Percentiles rank a stretch among this genome's conserved stretches.
phyloP scores from a whole-genome alignment of 768 basidiomycete genomes.

The Collybiopsis luxurians region DNA sequence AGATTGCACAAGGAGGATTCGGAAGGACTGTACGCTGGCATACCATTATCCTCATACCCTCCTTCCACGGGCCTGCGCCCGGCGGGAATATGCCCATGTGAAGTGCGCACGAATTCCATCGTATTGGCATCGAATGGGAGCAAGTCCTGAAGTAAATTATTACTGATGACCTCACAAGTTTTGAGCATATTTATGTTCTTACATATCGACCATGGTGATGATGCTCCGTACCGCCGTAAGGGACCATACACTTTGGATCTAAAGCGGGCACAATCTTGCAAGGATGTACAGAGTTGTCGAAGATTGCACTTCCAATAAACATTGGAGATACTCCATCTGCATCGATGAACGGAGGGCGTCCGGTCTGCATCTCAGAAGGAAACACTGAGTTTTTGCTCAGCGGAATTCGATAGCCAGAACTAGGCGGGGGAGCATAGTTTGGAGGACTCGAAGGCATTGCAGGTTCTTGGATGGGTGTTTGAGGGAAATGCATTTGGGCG shows the following conservation, averaged over 20 bases:
- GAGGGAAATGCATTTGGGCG: not conserved
- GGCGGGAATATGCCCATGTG: slow-evolving; percentile 55
- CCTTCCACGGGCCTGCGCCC: slow-evolving; percentile 61
- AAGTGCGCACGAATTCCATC: slow-evolving; percentile 75
- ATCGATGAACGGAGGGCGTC: slow-evolving; percentile 54
- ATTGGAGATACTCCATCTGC: slow-evolving; percentile 54
- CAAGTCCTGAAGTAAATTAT: slow-evolving; percentile 39
- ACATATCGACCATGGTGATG: slow-evolving; percentile 59
- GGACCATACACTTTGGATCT: slow-evolving; percentile 48
- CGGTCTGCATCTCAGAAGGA: slow-evolving; percentile 43
- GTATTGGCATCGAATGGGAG: slow-evolving; percentile 62
- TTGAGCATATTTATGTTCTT: not conserved
- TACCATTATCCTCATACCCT: slow-evolving; percentile 66
- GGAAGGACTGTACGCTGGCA: not conserved
- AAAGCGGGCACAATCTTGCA: slow-evolving; percentile 75
- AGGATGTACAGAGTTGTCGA: slow-evolving; percentile 69
- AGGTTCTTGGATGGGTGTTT: not conserved
- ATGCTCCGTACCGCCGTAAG: slow-evolving; percentile 62
- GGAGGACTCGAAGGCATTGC: not conserved
- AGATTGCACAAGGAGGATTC: not conserved
- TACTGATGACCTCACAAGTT: too few species aligned
- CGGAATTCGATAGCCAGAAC: slow-evolving; percentile 67
- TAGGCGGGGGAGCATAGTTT: slow-evolving; percentile 32
- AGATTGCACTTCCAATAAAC: slow-evolving; percentile 72
- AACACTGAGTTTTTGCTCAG: slow-evolving; percentile 43